A percentile compares a stretch with the other conserved stretches of the same genome.
Evolutionary conservation across 495 filamentous ascomycete genomes (phyloP).

Genomic region (Viridothelium virens): DNA sequence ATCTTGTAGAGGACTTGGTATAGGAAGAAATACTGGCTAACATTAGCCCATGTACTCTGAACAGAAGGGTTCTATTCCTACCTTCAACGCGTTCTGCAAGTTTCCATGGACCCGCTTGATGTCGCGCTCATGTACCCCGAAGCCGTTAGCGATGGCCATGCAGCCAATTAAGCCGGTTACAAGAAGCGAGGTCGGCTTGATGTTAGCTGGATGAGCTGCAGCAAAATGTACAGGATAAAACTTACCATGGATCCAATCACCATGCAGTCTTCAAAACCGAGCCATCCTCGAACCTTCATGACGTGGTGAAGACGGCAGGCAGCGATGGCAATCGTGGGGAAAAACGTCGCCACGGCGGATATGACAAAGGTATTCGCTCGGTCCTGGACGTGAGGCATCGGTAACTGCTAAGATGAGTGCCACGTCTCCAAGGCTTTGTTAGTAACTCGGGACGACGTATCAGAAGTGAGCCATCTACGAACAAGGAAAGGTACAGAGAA

Average conservation of each 20-base stretch:
- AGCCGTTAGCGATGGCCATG: too few species aligned
- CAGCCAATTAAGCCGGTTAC: background rate
- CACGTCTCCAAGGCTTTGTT: too few species aligned
- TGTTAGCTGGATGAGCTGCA: background rate
- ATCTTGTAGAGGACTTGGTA: slow-evolving; percentile 20
- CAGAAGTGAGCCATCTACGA: too few species aligned
- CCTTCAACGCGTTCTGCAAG: background rate
- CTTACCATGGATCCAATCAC: background rate
- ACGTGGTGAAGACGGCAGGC: background rate
- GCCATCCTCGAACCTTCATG: background rate
- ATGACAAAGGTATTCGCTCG: background rate
- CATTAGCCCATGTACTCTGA: background rate
- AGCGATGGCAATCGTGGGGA: background rate
- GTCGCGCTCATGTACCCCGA: too few species aligned
- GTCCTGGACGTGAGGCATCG: background rate
- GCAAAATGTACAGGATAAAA: background rate
- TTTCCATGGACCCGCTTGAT: background rate
- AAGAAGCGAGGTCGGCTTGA: background rate
- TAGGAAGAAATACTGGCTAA: slow-evolving; percentile 18
- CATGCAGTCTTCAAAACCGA: background rate
- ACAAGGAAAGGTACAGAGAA: too few species aligned
- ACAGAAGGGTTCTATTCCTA: background rate
- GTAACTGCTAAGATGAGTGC: too few species aligned
- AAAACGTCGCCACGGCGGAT: background rate
- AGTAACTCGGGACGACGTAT: too few species aligned